Evolutionary conservation across 2,329 filamentous ascomycete species (phyloP), one percentile per base, ranked within the genome.

Genomic region (Lizonia empirigonia): DNA sequence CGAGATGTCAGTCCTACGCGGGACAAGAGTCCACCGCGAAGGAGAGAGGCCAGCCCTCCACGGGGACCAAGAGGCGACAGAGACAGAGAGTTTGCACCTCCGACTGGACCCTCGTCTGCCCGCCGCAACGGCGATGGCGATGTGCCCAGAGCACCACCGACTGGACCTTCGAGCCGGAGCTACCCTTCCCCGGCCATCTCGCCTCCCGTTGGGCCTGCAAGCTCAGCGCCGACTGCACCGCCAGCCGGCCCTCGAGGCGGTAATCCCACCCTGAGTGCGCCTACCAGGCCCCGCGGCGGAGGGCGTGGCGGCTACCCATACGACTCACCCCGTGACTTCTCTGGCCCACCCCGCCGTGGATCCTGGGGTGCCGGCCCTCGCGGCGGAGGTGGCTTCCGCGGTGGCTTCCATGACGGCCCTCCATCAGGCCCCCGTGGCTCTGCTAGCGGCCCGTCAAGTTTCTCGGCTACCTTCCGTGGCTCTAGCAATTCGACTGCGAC

Each of bases 401-500:
- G 61, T 13, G 52, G 55, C 27, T 53, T 50, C 24, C 56, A 57
- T 33, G 60, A 58, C 8, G 64, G 63, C 15, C 59, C 72, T 19
- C 70, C 72, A 10, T 64, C 71, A 19, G 72, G 72, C 2, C 72
- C 73, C 47, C 60, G 71, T 23, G 67, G 68, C 20, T 50, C 67
- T 27, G 48, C 53, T 5, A 60, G 58, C 26, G 68, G 67, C n/a
- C 54, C 64, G 5, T 56, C 65, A 12, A 55, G 66, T 7, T 70
- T 69, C 45, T 62, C 69, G 18, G 69, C 71, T 13, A 65, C 72
- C 10, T 76, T 75, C 60, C 72, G 77, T 29, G 76, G 74, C 20
- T 73, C 70, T 5, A 72, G 64, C 59, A 78, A 74, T 52, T 73
- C 69, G 44, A 74, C 76, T 2, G 70, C 74, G 9, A 76, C 74